Base-by-base conservation (phyloP, 2,329 filamentous ascomycete genomes). In the Acarospora socialis region DNA sequence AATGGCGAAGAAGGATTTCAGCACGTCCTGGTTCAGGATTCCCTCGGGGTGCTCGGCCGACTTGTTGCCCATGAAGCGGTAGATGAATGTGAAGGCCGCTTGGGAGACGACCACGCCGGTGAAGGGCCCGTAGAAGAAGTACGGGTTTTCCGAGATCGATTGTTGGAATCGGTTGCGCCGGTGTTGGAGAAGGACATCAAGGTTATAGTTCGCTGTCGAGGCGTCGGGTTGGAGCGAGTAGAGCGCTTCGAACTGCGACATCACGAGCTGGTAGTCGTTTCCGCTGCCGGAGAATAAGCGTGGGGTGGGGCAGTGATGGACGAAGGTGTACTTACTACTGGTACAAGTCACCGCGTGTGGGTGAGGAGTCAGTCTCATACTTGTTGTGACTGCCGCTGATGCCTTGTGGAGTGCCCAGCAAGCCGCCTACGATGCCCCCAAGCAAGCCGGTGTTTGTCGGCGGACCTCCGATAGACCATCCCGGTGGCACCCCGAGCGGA, bases 1-100 rank as follows among this genome's bases (percentile, higher is more conserved):
- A 24, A 61, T 46, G 32, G 54, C 46, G 37, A 51, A 53, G 47
- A 59, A 60, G 26, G 48, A 51, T 40, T 56, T 59, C 7, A 62
- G 41, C 2, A 52, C 46, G 7, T 53, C 42, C 32, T 51, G 37
- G 30, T 40, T 41, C 4, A 53, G 40, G 3, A 44, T 29, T 6
- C 49, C 50, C 13, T 46, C 45, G 1, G 46, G 47, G 25, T 47
- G 36, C 22, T 47, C 44, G 1, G 36, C 41, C 3, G 49, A 49
- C n/a, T 49, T 42, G 30, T 54, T 54, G 9, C 38, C 41, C 35
- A 54, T 48, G 32, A 51, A 45, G 7, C 45, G 39, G 33, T 44
- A 45, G 22, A 47, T 35, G 30, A 54, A 52, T 4, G 41, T 41
- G 31, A 46, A 50, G 7, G 38, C 49, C 9, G 46, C 49, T 17